phyloP scores from a whole-genome alignment of 495 filamentous ascomycete species.

The Penicillium lividum region DNA sequence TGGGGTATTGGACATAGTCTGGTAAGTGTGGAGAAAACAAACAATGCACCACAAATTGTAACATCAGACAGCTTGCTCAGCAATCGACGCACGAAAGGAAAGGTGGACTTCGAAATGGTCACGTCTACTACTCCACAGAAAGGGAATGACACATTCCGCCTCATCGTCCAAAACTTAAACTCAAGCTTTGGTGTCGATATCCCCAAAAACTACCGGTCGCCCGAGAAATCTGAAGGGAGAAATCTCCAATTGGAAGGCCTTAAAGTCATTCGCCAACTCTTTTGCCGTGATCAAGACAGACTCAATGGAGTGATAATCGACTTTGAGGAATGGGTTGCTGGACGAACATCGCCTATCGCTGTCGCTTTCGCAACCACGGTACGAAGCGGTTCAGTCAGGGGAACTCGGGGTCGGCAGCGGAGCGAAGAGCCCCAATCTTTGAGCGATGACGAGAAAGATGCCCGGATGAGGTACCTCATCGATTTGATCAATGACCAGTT shows the following conservation, averaged over 20 bases:
- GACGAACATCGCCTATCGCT: neutral
- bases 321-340: conserved; percentile 31
- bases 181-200: conserved; percentile 27
- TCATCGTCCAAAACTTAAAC: conserved; percentile 28
- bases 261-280: conserved; percentile 19
- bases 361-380: neutral
- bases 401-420: conserved; percentile 3
- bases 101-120: neutral
- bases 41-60: too few relatives aligned
- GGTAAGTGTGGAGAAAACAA: too few relatives aligned
- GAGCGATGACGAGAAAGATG: conserved; percentile 18
- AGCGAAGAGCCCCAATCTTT: conserved; percentile 1
- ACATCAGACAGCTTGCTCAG: too few relatives aligned
- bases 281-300: conserved; percentile 18
- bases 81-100: too few relatives aligned
- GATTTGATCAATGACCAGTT: conserved; percentile 33
- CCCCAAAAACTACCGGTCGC: conserved; percentile 6
- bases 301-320: conserved; percentile 20
- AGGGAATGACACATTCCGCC: conserved; percentile 16
- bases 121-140: conserved; percentile 18
- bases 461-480: conserved; percentile 27
- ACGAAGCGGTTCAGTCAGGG: neutral
- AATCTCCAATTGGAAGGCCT: conserved; percentile 14
- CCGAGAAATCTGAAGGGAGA: conserved; percentile 3
- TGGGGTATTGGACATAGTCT: too few relatives aligned